phyloP scores from a whole-genome alignment of 2,329 filamentous ascomycete genomes.

The Stylonectria norvegica region DNA sequence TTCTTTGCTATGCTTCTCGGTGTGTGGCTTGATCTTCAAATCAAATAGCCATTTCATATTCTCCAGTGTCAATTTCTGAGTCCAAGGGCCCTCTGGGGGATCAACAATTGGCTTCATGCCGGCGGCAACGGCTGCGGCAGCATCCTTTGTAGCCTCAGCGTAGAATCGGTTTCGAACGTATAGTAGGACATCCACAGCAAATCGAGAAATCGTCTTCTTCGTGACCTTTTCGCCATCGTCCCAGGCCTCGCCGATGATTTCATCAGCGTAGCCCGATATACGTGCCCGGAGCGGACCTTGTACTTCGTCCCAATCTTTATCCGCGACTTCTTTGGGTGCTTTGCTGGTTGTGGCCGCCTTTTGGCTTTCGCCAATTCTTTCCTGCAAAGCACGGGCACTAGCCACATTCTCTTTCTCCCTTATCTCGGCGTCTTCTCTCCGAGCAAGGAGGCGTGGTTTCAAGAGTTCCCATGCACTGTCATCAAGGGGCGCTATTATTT shows the following conservation, averaged over 20 bases:
- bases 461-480: conserved; percentile 68
- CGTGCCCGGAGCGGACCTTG: conserved; percentile 65
- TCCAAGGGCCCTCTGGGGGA: conserved; percentile 51
- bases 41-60: conserved; percentile 88
- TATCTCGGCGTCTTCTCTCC: conserved; percentile 62
- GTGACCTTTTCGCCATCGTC: conserved; percentile 59
- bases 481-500: conserved; percentile 64
- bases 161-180: conserved; percentile 66
- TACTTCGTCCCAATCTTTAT: conserved; percentile 67
- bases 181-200: conserved; percentile 69
- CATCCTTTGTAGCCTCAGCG: conserved; percentile 53
- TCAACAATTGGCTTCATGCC: conserved; percentile 45
- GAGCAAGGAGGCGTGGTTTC: conserved; percentile 62
- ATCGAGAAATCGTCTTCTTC: conserved; percentile 61
- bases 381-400: conserved; percentile 35
- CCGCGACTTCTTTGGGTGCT: conserved; percentile 50
- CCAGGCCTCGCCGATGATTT: conserved; percentile 66
- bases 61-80: conserved; percentile 66
- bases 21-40: conserved; percentile 67
- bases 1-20: conserved; percentile 64
- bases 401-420: conserved; percentile 42
- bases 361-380: conserved; percentile 18
- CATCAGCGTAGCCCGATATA: conserved; percentile 65
- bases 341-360: conserved; percentile 2
- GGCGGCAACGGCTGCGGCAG: conserved; percentile 43